Conservation (phyloP, 768 basidiomycete genomes). For the Polyporus arcularius region DNA sequence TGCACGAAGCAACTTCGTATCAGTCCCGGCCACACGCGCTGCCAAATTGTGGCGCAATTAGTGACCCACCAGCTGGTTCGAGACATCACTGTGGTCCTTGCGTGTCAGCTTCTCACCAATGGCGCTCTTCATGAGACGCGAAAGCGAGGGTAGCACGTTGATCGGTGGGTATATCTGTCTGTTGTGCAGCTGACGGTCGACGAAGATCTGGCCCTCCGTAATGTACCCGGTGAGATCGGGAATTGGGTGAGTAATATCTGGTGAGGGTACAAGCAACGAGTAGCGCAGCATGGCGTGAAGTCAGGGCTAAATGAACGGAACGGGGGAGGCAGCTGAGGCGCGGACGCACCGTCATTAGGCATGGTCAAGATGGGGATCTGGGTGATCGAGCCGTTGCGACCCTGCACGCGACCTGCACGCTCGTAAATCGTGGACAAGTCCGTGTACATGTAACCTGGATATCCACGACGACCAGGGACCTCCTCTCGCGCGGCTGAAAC, state of each 20-base stretch:
- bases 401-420: slow-evolving; percentile 96
- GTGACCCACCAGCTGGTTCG: slow-evolving; percentile 87
- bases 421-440: slow-evolving; percentile 99
- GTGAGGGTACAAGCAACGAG: slow-evolving; percentile 3
- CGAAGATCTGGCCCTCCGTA: slow-evolving; percentile 98
- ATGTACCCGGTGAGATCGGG: slow-evolving; percentile 99
- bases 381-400: slow-evolving; percentile 98
- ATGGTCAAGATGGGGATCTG: slow-evolving; percentile 99
- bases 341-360: slow-evolving; percentile 91
- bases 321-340: neutral
- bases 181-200: slow-evolving; percentile 97
- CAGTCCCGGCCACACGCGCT: slow-evolving; percentile 12
- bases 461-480: slow-evolving; percentile 98
- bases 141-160: slow-evolving; percentile 97
- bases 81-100: slow-evolving; percentile 99
- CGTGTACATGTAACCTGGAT: slow-evolving; percentile 98
- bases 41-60: neutral
- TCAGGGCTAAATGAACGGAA: neutral
- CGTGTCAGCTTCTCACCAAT: slow-evolving; percentile 97
- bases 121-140: slow-evolving; percentile 99
- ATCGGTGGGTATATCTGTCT: slow-evolving; percentile 98
- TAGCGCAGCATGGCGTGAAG: slow-evolving; percentile 1
- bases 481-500: slow-evolving; percentile 99
- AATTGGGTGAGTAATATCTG: slow-evolving; percentile 99
- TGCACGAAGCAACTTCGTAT: slow-evolving; percentile 32